Evolutionary conservation across 805 yeast species (phyloP).

Genomic region (Metschnikowia gelsemii): DNA sequence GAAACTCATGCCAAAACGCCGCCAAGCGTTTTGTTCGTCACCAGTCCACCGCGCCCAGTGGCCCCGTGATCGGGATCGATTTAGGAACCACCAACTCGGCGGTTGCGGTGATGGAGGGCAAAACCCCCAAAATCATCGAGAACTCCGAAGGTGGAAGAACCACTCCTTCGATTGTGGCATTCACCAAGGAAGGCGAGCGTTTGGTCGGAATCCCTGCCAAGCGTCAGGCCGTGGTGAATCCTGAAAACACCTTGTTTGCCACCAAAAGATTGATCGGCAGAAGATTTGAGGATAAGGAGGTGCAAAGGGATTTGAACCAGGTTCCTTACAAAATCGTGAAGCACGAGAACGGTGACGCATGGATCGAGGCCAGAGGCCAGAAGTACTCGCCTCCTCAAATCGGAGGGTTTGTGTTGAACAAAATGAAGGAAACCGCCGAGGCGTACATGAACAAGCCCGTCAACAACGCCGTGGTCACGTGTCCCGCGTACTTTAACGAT

Average conservation of each 20-base stretch:
- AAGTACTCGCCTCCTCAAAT: conserved; percentile 92
- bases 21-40: conserved; percentile 33
- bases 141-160: conserved; percentile 65
- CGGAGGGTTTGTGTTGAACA: conserved; percentile 89
- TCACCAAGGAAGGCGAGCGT: conserved; percentile 80
- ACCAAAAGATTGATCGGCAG: conserved; percentile 95
- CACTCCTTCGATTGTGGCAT: conserved; percentile 93
- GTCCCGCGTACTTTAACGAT: conserved; percentile 88
- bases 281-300: conserved; percentile 84
- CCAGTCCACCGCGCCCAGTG: conserved; percentile 27
- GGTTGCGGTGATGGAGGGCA: conserved; percentile 80
- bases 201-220: conserved; percentile 93
- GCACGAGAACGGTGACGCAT: conserved; percentile 92
- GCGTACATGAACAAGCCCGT: conserved; percentile 83
- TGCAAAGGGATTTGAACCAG: conserved; percentile 81
- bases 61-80: conserved; percentile 79
- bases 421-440: conserved; percentile 98
- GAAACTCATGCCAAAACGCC: conserved; percentile 39
- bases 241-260: conserved; percentile 90
- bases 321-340: conserved; percentile 90
- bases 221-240: conserved; percentile 94
- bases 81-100: conserved; percentile 90
- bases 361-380: conserved; percentile 89
- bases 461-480: conserved; percentile 87
- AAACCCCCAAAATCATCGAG: conserved; percentile 73